Evolutionary conservation across 257 asterid genomes (phyloP).

Genomic region (Solanum rostratum): DNA sequence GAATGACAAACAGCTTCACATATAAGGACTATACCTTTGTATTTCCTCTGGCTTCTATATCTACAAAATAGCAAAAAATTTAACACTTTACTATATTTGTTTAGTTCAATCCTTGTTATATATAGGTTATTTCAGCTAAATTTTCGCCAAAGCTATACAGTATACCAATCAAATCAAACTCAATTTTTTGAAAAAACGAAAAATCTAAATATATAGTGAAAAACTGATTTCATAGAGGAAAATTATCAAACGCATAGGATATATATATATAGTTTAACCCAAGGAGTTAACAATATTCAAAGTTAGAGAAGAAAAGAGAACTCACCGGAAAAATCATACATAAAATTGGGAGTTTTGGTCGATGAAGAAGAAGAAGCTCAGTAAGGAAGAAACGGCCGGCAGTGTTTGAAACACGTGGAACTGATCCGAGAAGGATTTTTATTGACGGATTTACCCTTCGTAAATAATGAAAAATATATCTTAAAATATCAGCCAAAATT

Average conservation of each 20-base stretch:
- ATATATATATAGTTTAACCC: not conserved
- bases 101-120: not conserved
- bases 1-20: no score
- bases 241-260: not conserved
- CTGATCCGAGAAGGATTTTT: not conserved
- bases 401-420: not conserved
- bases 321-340: not conserved
- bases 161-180: not conserved
- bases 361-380: not conserved
- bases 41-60: not conserved
- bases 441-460: not conserved
- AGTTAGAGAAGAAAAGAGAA: not conserved
- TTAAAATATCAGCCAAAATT: no score
- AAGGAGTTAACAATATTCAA: not conserved
- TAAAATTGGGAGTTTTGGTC: not conserved
- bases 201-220: no score
- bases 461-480: no score
- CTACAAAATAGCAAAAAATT: not conserved
- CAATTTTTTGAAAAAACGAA: no score
- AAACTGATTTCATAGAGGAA: not conserved
- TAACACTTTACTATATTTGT: not conserved
- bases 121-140: not conserved
- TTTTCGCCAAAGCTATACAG: not conserved
- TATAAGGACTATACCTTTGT: not conserved
- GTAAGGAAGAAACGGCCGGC: not conserved